Evolutionary conservation across 306 rosid genomes (phyloP).

Genomic region (Oemleria cerasiformis): DNA sequence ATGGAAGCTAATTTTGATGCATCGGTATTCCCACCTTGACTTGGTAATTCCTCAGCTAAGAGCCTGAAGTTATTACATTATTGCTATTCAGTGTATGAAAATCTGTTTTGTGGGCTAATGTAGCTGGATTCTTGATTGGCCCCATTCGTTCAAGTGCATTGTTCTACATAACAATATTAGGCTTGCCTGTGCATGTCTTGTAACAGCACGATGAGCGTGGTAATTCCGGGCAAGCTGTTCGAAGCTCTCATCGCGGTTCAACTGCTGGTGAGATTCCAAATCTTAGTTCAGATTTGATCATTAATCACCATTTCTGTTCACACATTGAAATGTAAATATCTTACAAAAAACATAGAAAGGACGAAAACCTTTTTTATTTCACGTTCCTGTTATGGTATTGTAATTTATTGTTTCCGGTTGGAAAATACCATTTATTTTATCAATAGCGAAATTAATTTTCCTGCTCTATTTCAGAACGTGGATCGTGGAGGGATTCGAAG

Average conservation of each 20-base stretch:
- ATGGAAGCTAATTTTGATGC: background rate
- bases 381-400: background rate
- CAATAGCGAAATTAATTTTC: background rate
- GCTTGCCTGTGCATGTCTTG: constrained; percentile 71
- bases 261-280: constrained; percentile 54
- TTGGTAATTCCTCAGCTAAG: constrained; percentile 2
- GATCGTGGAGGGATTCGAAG: constrained; percentile 68
- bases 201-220: constrained; percentile 69
- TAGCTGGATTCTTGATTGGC: constrained; percentile 53
- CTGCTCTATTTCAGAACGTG: constrained; percentile 42
- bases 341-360: background rate
- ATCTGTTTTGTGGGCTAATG: constrained; percentile 48
- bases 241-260: constrained; percentile 42
- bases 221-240: constrained; percentile 53
- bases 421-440: background rate
- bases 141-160: constrained; percentile 48
- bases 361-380: background rate
- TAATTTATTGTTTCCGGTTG: background rate
- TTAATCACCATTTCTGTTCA: background rate
- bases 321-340: background rate
- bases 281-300: background rate
- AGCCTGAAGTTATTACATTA: constrained; percentile 11
- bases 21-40: constrained; percentile 2
- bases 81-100: constrained; percentile 36
- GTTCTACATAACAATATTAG: constrained; percentile 55